Base-by-base conservation (phyloP, 305 asterid species). In the Salvia sclarea region DNA sequence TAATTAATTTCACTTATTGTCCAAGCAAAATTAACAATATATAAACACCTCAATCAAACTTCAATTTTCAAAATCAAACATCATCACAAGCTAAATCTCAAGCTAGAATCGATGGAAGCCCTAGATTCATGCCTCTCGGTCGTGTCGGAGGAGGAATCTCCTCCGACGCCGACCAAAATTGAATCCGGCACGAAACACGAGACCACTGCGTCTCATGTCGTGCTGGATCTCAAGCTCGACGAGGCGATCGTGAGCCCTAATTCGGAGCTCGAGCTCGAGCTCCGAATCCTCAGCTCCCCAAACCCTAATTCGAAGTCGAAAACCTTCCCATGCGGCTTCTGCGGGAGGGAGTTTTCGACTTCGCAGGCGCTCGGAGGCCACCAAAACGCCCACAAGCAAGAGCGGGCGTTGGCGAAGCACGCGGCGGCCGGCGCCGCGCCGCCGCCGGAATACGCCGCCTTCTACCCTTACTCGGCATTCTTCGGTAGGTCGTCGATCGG, bases 301-400 rank as follows among this genome's bases (percentile, higher is more conserved):
- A 71, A 62, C 0, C 53, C 70, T n/a, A n/a, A n/a, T n/a, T n/a
- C n/a, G n/a, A n/a, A 82, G 22, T 24, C 77, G 5, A 85, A 72
- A 54, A 79, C 76, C 5, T 87, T 87, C 73, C 67, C 88, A 0
- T 89, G 95, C 47, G 77, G 17, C 47, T 85, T 75, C 20, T 87
- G 96, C 49, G 73, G 81, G 71, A 77, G 88, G 69, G 85, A 81
- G 53, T 89, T 89, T 69, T 84, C 89, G 6, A 89, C 92, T 17
- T 84, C 88, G 0, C 95, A 89, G 41, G 95, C 96, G 0, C 48
- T 85, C 61, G 96, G 95, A 3, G 96, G 96, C 40, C 96, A 89
- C 59, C 96, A 89, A 21, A 89, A 89, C 20, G 96, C 92, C 1
- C 95, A 89, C 65, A 89, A 87, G 52, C 87, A 87, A 70, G 89